These are phyloP conservation scores for Geosmithia morbida DNA, from an alignment of 2,329 filamentous ascomycete species.

Conservation along the genomic window DNA sequence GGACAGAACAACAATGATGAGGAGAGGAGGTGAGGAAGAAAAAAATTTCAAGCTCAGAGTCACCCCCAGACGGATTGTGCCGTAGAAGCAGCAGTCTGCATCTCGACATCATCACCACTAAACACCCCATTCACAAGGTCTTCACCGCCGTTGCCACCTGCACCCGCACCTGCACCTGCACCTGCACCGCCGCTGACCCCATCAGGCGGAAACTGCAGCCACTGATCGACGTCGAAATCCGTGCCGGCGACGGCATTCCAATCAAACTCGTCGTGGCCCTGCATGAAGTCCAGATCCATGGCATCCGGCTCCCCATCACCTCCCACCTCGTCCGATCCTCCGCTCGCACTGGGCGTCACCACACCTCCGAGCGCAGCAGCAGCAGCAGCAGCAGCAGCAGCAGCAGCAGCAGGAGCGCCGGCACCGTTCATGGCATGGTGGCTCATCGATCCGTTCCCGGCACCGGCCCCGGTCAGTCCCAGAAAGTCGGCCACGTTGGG, in stretches of 20 bases:
- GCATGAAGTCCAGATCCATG: constrained; percentile 31
- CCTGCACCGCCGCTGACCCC: constrained; percentile 11
- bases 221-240: constrained; percentile 44
- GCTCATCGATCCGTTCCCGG: too few relatives aligned
- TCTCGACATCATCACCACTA: background rate
- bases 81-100: background rate
- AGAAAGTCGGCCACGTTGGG: too few relatives aligned
- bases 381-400: background rate
- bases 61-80: background rate
- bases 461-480: too few relatives aligned
- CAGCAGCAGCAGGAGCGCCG: too few relatives aligned
- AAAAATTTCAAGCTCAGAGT: background rate
- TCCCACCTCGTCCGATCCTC: constrained; percentile 21
- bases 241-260: constrained; percentile 37
- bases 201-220: constrained; percentile 41
- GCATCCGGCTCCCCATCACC: constrained; percentile 17
- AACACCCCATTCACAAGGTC: background rate
- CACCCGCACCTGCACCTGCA: too few relatives aligned
- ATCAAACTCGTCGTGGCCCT: constrained; percentile 33
- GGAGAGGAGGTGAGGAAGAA: background rate
- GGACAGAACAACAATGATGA: background rate
- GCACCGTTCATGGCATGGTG: too few relatives aligned
- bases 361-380: constrained; percentile 11
- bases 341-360: constrained; percentile 30
- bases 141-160: background rate